These are phyloP conservation scores for Carex parvula DNA, from an alignment of 176 grass and related monocot genomes.

Conservation along the genomic window DNA sequence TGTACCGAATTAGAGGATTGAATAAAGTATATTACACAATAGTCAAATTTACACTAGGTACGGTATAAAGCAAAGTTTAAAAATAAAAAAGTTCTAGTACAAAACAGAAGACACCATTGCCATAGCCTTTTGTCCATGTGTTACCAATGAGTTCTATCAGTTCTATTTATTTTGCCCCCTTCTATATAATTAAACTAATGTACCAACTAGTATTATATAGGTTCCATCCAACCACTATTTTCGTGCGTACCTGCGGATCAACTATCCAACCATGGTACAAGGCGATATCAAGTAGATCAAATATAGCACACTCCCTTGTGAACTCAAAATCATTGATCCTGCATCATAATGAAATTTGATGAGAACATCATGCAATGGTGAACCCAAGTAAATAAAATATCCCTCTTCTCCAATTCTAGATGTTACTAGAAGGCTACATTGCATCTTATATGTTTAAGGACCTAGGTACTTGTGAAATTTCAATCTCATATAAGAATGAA, in stretches of 20 bases:
- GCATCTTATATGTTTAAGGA: neutral
- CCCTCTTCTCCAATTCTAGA: neutral
- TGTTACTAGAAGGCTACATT: neutral
- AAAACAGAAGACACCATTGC: neutral
- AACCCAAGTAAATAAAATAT: neutral
- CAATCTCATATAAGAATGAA: neutral
- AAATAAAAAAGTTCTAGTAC: neutral
- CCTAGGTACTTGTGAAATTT: neutral
- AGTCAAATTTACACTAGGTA: neutral
- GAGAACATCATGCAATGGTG: neutral
- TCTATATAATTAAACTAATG: neutral
- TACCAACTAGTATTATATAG: neutral
- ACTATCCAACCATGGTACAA: slow-evolving; percentile 96
- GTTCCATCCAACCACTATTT: neutral
- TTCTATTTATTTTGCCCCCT: neutral
- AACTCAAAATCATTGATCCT: slow-evolving; percentile 99
- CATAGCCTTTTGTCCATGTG: slow-evolving; percentile 1
- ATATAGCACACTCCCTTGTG: slow-evolving; percentile 87
- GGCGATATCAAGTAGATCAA: slow-evolving; percentile 94
- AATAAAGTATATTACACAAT: neutral
- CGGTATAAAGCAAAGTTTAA: neutral
- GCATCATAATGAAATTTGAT: slow-evolving; percentile 19
- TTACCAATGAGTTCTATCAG: neutral
- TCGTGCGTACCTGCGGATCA: slow-evolving; percentile 71
- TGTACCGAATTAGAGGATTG: neutral